These are phyloP conservation scores for Neopestalotiopsis sp. DNA, from an alignment of 2,329 filamentous ascomycete species.

Conservation along the genomic window DNA sequence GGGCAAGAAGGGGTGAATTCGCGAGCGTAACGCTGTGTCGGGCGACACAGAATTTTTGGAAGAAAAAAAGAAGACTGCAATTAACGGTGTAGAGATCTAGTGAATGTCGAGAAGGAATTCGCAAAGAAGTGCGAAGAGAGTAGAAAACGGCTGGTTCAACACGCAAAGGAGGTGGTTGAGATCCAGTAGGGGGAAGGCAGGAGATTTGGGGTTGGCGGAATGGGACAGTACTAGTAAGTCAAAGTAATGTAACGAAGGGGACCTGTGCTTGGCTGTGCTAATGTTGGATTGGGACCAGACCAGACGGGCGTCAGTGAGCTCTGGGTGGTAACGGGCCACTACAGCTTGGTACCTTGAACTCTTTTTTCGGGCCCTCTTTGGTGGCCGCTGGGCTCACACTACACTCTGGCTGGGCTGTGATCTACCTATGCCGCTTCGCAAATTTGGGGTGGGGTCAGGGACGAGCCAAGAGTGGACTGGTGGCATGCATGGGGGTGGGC, in stretches of 20 bases:
- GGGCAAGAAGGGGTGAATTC: constrained; percentile 14
- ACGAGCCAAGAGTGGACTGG: constrained; percentile 3
- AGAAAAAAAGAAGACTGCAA: constrained; percentile 6
- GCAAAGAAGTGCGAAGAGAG: neutral
- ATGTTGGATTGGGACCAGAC: neutral
- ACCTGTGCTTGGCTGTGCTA: neutral
- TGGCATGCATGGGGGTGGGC: constrained; percentile 9
- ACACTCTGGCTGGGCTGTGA: neutral
- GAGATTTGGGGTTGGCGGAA: constrained; percentile 14
- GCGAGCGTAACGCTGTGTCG: neutral
- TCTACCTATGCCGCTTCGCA: constrained; percentile 7
- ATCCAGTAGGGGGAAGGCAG: constrained; percentile 13
- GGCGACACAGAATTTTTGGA: neutral
- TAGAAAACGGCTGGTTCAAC: constrained; percentile 15
- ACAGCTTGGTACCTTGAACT: neutral
- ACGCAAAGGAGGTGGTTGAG: constrained; percentile 16
- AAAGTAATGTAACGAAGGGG: constrained; percentile 12
- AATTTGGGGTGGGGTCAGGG: constrained; percentile 15
- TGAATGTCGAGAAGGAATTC: constrained; percentile 12
- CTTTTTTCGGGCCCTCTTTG: constrained; percentile 2
- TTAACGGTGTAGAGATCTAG: constrained; percentile 19
- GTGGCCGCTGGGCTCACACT: neutral
- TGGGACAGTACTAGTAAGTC: constrained; percentile 8
- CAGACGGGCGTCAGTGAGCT: neutral
- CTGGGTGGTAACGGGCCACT: constrained; percentile 4